phyloP scores from a whole-genome alignment of 148 eudicot genomes.

The Cornus florida region DNA sequence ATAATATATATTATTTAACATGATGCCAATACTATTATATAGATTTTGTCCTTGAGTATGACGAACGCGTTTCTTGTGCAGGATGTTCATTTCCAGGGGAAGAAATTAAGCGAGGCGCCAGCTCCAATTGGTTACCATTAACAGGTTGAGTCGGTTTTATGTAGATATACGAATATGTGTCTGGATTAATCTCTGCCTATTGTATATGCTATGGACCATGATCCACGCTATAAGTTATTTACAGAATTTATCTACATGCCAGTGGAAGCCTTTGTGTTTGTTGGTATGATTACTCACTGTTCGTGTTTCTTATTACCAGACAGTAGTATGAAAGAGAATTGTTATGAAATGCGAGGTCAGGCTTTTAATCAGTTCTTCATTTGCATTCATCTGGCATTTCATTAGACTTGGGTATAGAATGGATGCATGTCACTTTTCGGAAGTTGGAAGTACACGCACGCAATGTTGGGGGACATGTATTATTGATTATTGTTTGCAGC shows the following conservation, averaged over 20 bases:
- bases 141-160: background rate
- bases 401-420: too few species aligned
- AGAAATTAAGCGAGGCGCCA: slow-evolving; percentile 63
- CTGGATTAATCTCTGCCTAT: background rate
- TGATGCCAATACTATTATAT: too few species aligned
- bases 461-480: too few species aligned
- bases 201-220: background rate
- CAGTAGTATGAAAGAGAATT: background rate
- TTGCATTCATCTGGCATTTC: too few species aligned
- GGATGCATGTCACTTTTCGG: too few species aligned
- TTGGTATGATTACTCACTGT: background rate
- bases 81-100: slow-evolving; percentile 83
- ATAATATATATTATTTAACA: too few species aligned
- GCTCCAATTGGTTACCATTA: slow-evolving; percentile 84
- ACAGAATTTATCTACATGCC: background rate
- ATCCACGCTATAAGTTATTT: background rate
- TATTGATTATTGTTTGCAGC: too few species aligned
- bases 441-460: too few species aligned
- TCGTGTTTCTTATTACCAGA: background rate
- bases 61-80: slow-evolving; percentile 27
- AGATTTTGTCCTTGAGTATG: background rate
- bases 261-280: background rate
- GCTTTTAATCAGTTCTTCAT: too few species aligned
- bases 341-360: background rate
- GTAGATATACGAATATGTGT: background rate